Base-by-base conservation (phyloP, 2,329 filamentous ascomycete genomes). In the Cytospora chrysosperma region DNA sequence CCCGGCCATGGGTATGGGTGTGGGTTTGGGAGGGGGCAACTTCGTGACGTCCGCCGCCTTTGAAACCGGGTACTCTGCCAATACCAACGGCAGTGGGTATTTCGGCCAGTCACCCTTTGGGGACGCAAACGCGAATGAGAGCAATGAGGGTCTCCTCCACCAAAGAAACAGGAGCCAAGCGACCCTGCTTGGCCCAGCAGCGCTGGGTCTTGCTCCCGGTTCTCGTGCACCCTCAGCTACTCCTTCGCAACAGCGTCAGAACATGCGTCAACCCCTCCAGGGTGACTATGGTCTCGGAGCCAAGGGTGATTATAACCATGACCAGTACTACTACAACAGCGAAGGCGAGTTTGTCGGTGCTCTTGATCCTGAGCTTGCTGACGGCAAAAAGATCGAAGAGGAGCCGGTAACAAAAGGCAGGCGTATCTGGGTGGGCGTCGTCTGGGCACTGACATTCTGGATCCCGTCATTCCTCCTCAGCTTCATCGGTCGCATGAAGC, bases 401-500 rank as follows among this genome's bases (percentile, higher is more conserved):
- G 84, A 88, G 64, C 79, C 85, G 0, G 84, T 90, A 26, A 83
- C 87, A 0, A 73, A 77, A 3, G 80, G 82, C 53, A 87, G 95
- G 68, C 88, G 91, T 49, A 72, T 87, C 2, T 99, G 95, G 95
- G 87, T 96, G 27, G 84, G 77, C 1, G 76, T 95, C 49, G 91
- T 95, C 3, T 98, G 93, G 93, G 84, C 85, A 1, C 69, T 96
- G 56, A 99, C 95, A 0, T 98, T 92, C 74, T 98, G 91, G 90
- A 95, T 97, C 68, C 95, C 95, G 0, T 98, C 94, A 0, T 90
- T 92, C 55, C 68, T 91, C 2, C 86, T 99, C 19, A 85, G 85
- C n/a, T 89, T 83, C 65, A 72, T 98, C 63, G 95, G 95, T 34
- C 91, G 94, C 26, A 99, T 99, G 95, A 96, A 96, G 78, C 88